Evolutionary conservation across 2,329 filamentous ascomycete genomes (phyloP).

Genomic region (Calonectria naviculata): DNA sequence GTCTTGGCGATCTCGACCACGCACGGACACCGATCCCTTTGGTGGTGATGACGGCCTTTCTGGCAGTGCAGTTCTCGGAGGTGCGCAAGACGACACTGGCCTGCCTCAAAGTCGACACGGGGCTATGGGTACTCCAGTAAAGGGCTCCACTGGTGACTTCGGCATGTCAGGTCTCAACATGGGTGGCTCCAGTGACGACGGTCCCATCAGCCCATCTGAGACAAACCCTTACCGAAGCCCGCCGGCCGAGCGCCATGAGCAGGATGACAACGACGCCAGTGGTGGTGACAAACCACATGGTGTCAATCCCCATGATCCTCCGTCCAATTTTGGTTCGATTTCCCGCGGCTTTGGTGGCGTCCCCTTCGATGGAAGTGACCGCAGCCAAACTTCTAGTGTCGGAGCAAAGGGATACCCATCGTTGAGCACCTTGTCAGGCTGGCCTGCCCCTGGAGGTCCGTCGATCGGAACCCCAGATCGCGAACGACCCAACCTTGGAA

Average conservation of each 20-base stretch:
- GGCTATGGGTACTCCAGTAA: slow-evolving; percentile 65
- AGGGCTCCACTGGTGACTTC: slow-evolving; percentile 67
- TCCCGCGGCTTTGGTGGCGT: slow-evolving; percentile 62
- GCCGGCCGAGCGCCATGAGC: slow-evolving; percentile 77
- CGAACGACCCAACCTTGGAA: slow-evolving; percentile 65
- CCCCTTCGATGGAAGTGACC: slow-evolving; percentile 79
- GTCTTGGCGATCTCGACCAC: slow-evolving; percentile 69
- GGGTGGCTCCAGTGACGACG: slow-evolving; percentile 68
- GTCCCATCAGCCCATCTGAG: slow-evolving; percentile 89
- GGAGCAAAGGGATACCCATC: slow-evolving; percentile 78
- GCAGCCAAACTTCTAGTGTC: slow-evolving; percentile 92
- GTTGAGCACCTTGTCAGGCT: slow-evolving; percentile 71
- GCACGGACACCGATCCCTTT: slow-evolving; percentile 81
- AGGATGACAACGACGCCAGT: slow-evolving; percentile 69
- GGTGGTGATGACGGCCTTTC: slow-evolving; percentile 73
- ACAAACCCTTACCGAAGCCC: slow-evolving; percentile 98
- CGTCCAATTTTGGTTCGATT: slow-evolving; percentile 64
- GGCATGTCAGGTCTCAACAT: slow-evolving; percentile 71
- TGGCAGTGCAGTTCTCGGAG: slow-evolving; percentile 80
- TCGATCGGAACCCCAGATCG: slow-evolving; percentile 76
- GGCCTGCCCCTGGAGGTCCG: slow-evolving; percentile 65
- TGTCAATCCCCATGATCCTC: slow-evolving; percentile 50
- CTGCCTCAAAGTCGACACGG: slow-evolving; percentile 49
- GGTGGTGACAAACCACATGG: slow-evolving; percentile 60
- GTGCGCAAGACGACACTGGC: slow-evolving; percentile 73